Evolutionary conservation across 2,329 filamentous ascomycete species (phyloP).

Genomic region (Hysterium pulicare): DNA sequence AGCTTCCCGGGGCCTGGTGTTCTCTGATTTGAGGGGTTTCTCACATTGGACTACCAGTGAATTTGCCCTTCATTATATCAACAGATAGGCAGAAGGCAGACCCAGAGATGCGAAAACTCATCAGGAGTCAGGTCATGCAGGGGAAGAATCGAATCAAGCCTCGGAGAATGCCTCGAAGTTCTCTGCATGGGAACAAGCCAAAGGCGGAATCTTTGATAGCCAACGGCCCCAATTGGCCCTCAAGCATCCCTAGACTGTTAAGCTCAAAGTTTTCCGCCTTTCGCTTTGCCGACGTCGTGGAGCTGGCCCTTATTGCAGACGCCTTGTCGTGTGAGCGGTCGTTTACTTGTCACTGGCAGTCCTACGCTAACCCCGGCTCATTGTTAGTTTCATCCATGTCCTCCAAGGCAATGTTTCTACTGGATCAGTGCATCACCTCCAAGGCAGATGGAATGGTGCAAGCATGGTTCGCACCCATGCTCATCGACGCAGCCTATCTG

Average conservation of each 20-base stretch:
- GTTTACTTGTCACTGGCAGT: neutral
- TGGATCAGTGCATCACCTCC: neutral
- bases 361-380: neutral
- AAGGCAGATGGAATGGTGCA: neutral
- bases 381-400: neutral
- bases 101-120: slow-evolving; percentile 30
- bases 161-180: neutral
- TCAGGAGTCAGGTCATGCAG: slow-evolving; percentile 43
- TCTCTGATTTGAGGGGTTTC: too few species aligned
- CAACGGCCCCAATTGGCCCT: too few species aligned
- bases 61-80: slow-evolving; percentile 10
- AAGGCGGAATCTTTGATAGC: neutral
- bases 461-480: slow-evolving; percentile 1
- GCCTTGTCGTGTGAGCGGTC: neutral
- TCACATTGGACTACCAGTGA: slow-evolving; percentile 13
- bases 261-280: neutral
- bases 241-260: too few species aligned
- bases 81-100: neutral
- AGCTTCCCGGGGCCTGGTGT: too few species aligned
- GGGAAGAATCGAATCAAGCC: slow-evolving; percentile 36
- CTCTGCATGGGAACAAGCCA: neutral
- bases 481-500: slow-evolving; percentile 1
- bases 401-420: neutral
- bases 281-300: neutral
- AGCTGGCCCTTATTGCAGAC: neutral